These are phyloP conservation scores for Ophiostoma sp. DNA, from an alignment of 2,329 filamentous ascomycete genomes.

Conservation along the genomic window DNA sequence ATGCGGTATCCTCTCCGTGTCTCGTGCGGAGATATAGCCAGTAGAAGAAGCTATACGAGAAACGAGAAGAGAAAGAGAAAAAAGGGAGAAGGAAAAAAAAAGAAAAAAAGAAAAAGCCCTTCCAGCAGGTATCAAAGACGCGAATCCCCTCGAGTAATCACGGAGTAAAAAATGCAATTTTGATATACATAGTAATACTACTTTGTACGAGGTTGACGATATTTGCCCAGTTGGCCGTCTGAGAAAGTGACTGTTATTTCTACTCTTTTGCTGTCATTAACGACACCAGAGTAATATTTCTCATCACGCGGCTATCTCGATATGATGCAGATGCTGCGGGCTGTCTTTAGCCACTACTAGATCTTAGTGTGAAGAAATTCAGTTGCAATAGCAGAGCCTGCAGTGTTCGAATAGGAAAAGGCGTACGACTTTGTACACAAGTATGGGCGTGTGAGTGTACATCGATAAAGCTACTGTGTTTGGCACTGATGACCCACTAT, in stretches of 20 bases:
- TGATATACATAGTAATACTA: no score
- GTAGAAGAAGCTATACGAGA: not conserved
- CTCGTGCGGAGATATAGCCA: not conserved
- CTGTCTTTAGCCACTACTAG: not conserved
- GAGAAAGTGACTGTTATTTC: not conserved
- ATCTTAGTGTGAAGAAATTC: not conserved
- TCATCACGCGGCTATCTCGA: not conserved
- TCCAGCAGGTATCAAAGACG: not conserved
- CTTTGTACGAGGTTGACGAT: not conserved
- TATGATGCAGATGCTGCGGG: not conserved
- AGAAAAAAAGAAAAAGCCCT: not conserved
- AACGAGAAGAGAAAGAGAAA: not conserved
- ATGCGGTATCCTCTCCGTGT: conserved; percentile 3
- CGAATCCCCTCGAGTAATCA: not conserved
- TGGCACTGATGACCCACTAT: not conserved
- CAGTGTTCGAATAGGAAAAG: no score
- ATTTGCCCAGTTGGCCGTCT: not conserved
- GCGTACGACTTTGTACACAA: no score
- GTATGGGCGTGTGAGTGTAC: not conserved
- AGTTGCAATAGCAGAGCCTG: not conserved
- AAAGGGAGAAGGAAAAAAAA: not conserved
- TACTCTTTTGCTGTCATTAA: not conserved
- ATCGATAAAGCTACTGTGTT: not conserved
- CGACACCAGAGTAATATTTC: not conserved
- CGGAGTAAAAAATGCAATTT: not conserved